Evolutionary conservation across 31 red algal species (phyloP), one percentile per base, ranked within the genome.

Genomic region (Endocladia muricata): DNA sequence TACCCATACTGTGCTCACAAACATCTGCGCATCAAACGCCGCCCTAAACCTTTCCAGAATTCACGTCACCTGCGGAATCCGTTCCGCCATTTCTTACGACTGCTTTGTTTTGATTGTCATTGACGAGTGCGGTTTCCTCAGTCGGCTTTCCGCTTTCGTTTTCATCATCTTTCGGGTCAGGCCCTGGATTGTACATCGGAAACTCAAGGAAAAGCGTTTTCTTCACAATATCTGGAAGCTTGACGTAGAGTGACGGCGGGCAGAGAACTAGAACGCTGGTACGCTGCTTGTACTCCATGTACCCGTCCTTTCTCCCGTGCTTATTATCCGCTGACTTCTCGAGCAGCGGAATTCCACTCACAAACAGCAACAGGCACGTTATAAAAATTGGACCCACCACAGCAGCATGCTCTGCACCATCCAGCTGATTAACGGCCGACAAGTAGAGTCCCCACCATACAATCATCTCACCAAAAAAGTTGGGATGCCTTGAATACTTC

Each of bases 391-490:
- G 96, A 15, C 88, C 88, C 21, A 78, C 82, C 19, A 95, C 67
- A 22, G 88, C 89, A 5, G 76, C 81, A 38, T 76, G 74, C 42
- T 88, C 80, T 7, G 40, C 81, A 1, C 79, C 88, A 9, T 30
- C 25, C 22, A 89, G 47, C 17, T 73, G 71, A 38, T 85, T 84
- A 32, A 70, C 29, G 17, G 82, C 71, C 23, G 85, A 86, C 35
- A 97, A 40, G 58, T 89, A 97, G 26, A 93, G 39, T 0, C 89
- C 94, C 88, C 88, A 93, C 96, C 96, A 99, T 4, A 95, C 41
- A 9, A 92, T 47, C 56, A 95, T 87, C 60, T 99, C 96, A 1
- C 88, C 96, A 74, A 99, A 99, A 38, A 93, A 99, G 71, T 99
- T 99, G 74, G 96, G 96, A 76, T 99, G 92, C 37, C 92, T 60